phyloP scores from a whole-genome alignment of 345 rosid genomes.

The Melastoma malabathricum region DNA sequence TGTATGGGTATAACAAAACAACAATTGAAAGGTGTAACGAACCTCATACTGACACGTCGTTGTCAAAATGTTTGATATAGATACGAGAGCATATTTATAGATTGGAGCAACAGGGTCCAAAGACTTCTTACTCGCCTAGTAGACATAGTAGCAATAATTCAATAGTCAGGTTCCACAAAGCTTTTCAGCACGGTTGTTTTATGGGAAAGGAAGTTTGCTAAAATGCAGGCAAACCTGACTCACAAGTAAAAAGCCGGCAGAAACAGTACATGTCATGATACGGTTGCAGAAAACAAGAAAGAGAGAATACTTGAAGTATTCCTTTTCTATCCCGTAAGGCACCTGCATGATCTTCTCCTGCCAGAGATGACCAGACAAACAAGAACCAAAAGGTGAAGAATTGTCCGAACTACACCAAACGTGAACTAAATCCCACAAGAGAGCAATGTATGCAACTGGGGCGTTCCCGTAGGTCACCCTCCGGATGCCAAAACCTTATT shows the following conservation, averaged over 20 bases:
- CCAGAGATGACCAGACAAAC: constrained; percentile 4
- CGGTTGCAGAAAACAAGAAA: constrained; percentile 97
- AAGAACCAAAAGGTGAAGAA: neutral
- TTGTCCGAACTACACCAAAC: neutral
- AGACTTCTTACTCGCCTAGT: constrained; percentile 65
- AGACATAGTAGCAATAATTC: neutral
- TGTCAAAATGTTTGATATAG: constrained; percentile 67
- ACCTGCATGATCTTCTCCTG: constrained; percentile 96
- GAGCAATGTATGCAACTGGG: too few relatives aligned
- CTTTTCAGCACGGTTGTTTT: too few relatives aligned
- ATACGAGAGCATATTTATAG: constrained; percentile 68
- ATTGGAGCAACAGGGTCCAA: constrained; percentile 88
- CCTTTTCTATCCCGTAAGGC: constrained; percentile 75
- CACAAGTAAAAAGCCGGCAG: constrained; percentile 69
- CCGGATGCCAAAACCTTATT: too few relatives aligned
- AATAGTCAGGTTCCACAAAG: neutral
- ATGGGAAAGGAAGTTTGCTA: too few relatives aligned
- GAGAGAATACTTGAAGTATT: constrained; percentile 61
- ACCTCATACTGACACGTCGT: constrained; percentile 99
- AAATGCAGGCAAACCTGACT: constrained; percentile 2
- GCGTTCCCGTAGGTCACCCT: too few relatives aligned
- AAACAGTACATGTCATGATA: constrained; percentile 69
- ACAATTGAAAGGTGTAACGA: neutral
- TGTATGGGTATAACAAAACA: too few relatives aligned
- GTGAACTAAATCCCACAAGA: neutral